phyloP scores from a whole-genome alignment of 352 stramenopile genomes.

The Blastocystis sp. region DNA sequence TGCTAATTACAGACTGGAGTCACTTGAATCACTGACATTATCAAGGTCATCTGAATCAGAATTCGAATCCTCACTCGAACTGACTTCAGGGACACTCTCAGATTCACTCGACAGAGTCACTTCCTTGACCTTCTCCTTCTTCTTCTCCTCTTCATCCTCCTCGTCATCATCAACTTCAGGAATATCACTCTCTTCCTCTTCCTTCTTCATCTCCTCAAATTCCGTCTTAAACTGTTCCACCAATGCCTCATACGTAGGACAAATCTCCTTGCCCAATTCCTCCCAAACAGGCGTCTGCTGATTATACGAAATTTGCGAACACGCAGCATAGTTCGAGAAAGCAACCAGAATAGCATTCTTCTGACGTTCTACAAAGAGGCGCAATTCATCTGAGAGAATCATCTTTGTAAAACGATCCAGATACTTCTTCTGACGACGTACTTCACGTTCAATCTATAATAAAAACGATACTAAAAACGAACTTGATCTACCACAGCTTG shows the following conservation, averaged over 20 bases:
- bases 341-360: background rate
- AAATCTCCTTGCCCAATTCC: conserved; percentile 5
- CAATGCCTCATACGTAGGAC: background rate
- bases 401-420: conserved; percentile 54
- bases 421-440: conserved; percentile 45
- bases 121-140: background rate
- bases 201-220: conserved; percentile 24
- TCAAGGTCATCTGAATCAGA: conserved; percentile 14
- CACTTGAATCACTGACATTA: conserved; percentile 37
- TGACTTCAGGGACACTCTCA: conserved; percentile 21
- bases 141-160: background rate
- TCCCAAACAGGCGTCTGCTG: conserved; percentile 49
- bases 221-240: conserved; percentile 32
- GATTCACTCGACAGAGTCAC: background rate
- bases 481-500: conserved; percentile 18
- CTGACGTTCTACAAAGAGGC: conserved; percentile 14
- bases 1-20: conserved; percentile 4
- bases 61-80: conserved; percentile 3
- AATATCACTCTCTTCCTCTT: conserved; percentile 33
- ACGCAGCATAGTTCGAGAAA: conserved; percentile 51
- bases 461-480: too few species aligned
- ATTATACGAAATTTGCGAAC: conserved; percentile 25
- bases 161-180: background rate
- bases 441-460: conserved; percentile 7
- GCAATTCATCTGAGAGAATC: conserved; percentile 34